Percentiles rank a stretch among this genome's conserved stretches.
phyloP scores from a whole-genome alignment of 2,329 filamentous ascomycete species.

The Cercospora nicotianae region DNA sequence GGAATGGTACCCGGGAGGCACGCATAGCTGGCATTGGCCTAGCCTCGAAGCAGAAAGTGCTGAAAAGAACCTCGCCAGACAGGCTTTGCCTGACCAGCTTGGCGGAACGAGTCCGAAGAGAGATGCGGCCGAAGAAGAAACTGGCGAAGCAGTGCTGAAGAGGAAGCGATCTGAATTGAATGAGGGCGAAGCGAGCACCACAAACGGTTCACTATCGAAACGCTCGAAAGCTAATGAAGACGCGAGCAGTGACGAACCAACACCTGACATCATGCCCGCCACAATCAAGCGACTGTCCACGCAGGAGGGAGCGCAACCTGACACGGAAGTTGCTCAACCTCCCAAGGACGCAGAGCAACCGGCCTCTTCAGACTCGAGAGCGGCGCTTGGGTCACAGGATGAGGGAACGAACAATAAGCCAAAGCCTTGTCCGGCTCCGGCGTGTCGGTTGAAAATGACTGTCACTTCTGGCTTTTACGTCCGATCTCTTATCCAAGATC shows the following conservation, averaged over 20 bases:
- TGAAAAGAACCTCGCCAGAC: constrained; percentile 74
- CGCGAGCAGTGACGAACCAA: constrained; percentile 5
- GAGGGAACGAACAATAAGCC: not conserved
- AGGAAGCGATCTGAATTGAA: constrained; percentile 35
- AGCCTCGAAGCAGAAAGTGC: constrained; percentile 71
- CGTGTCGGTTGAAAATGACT: constrained; percentile 81
- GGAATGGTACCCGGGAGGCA: constrained; percentile 80
- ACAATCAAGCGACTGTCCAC: constrained; percentile 12
- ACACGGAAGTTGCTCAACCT: constrained; percentile 16
- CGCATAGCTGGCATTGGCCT: constrained; percentile 78
- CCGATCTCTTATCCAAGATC: constrained; percentile 86
- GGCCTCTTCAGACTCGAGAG: constrained; percentile 34
- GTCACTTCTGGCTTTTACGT: constrained; percentile 97
- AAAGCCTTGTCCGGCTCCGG: constrained; percentile 57
- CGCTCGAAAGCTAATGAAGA: constrained; percentile 40
- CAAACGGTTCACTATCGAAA: constrained; percentile 32
- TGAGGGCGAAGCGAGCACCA: constrained; percentile 12
- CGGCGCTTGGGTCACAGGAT: not conserved
- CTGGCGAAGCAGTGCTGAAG: constrained; percentile 30
- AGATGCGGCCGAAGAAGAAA: constrained; percentile 12
- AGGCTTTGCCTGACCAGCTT: constrained; percentile 51
- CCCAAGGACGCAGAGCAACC: constrained; percentile 16
- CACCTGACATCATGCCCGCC: constrained; percentile 7
- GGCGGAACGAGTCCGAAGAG: constrained; percentile 32
- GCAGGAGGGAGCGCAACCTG: constrained; percentile 10